Base-by-base conservation (phyloP, 2,329 filamentous ascomycete genomes). In the Lasiodiplodia citricola region DNA sequence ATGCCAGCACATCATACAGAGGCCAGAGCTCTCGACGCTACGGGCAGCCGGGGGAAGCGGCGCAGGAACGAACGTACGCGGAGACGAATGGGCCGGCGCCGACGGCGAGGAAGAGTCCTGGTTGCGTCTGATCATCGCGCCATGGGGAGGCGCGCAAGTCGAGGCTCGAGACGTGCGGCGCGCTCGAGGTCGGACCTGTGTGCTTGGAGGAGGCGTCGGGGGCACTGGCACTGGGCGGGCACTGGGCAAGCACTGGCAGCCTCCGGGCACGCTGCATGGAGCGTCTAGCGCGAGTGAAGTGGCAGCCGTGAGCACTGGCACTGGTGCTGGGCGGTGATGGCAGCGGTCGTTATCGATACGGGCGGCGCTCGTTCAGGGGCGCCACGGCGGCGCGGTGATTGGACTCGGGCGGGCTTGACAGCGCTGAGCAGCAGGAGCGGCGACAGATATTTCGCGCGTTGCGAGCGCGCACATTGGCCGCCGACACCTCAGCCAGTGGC, bases 41-140 rank as follows among this genome's bases (percentile, higher is more conserved):
- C 51, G 60, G 47, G 60, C 60, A 38, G n/a, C 44, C 47, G 60
- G 47, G 56, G 31, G 70, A 58, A 44, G 25, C 51, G 44, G 62
- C 55, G 55, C 51, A 64, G 56, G 71, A 72, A 90, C 88, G 71
- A 72, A 90, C 88, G 78, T 89, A 90, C 88, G 84, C 75, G 85
- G 82, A 79, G 86, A 85, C 73, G 86, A 82, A 75, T 85, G 83
- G 73, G 85, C 83, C 81, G 85, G 85, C 80, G 87, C 87, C 74
- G 87, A 86, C 79, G 88, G 89, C 73, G 88, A 90, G 72, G 77
- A 76, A 71, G 76, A 78, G 70, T 72, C 73, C 70, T 76, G 76
- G 71, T 67, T 76, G 73, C 77, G 75, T 72, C 74, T 76, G 69
- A 78, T 77, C 76, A 78, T 79, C 68, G 68, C 72, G 72, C 71